These are phyloP conservation scores for Ustilago sp. DNA, from an alignment of 1,284 basidiomycete species.

Conservation along the genomic window DNA sequence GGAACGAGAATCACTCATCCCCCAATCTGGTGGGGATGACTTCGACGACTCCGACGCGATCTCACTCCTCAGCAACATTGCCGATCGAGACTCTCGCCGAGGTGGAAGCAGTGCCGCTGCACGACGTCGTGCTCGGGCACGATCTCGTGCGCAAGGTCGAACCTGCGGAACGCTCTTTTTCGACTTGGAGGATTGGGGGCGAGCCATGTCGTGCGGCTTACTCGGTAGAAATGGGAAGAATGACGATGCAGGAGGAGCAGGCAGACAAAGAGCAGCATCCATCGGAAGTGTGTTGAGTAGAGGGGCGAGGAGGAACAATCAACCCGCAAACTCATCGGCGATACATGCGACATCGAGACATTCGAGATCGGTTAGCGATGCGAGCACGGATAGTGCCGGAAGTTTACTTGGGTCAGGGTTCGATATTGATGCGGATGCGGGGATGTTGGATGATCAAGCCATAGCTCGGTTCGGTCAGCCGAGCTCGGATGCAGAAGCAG, in stretches of 20 bases:
- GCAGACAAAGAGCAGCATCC: slow-evolving; percentile 27
- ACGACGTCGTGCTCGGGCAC: slow-evolving; percentile 34
- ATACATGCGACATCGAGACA: slow-evolving; percentile 21
- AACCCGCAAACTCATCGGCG: background rate
- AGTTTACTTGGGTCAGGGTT: slow-evolving; percentile 28
- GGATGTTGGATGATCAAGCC: slow-evolving; percentile 53
- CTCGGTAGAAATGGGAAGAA: slow-evolving; percentile 11
- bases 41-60: slow-evolving; percentile 64
- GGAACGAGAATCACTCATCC: slow-evolving; percentile 33
- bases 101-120: slow-evolving; percentile 24
- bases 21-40: slow-evolving; percentile 26
- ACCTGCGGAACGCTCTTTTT: slow-evolving; percentile 30
- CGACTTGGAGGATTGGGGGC: slow-evolving; percentile 25
- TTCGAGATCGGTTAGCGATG: slow-evolving; percentile 31
- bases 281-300: slow-evolving; percentile 44
- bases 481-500: background rate
- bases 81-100: slow-evolving; percentile 46
- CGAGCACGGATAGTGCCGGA: slow-evolving; percentile 39
- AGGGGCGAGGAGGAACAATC: slow-evolving; percentile 23
- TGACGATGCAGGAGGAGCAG: background rate
- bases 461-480: slow-evolving; percentile 44
- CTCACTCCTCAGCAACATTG: slow-evolving; percentile 59
- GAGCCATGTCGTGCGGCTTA: slow-evolving; percentile 32
- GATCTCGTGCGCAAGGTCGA: slow-evolving; percentile 28
- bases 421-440: slow-evolving; percentile 54